Conservation (phyloP, 2,329 filamentous ascomycete species). For the Lachnellula cervina region DNA sequence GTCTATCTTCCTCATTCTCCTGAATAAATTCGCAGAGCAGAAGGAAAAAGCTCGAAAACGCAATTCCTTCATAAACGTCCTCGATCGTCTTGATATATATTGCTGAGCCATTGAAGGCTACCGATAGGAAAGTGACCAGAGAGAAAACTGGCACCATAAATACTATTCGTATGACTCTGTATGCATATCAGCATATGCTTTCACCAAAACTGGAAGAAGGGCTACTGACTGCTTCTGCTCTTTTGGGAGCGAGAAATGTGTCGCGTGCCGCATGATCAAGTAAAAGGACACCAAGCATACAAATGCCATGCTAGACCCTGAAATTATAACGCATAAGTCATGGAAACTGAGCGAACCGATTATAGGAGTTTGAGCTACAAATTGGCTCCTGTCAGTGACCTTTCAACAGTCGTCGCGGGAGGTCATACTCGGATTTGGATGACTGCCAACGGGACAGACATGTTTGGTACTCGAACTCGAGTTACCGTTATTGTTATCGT, state of each 20-base stretch:
- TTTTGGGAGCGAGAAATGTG: constrained; percentile 12
- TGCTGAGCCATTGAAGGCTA: constrained; percentile 35
- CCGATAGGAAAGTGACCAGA: constrained; percentile 36
- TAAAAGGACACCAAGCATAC: constrained; percentile 8
- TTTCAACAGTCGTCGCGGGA: too few relatives aligned
- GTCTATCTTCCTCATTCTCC: constrained; percentile 31
- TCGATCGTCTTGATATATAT: constrained; percentile 38
- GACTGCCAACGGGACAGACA: too few relatives aligned
- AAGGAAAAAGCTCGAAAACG: constrained; percentile 41
- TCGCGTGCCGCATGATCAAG: constrained; percentile 12
- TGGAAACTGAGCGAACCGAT: constrained; percentile 9
- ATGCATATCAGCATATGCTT: not conserved
- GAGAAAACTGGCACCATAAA: constrained; percentile 38
- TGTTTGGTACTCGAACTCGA: too few relatives aligned
- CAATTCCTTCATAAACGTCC: constrained; percentile 37
- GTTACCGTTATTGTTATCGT: too few relatives aligned
- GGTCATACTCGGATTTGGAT: too few relatives aligned
- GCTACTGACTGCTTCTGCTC: constrained; percentile 13
- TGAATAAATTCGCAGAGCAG: constrained; percentile 40
- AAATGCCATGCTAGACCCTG: constrained; percentile 7
- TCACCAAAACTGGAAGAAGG: not conserved
- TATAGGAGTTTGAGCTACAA: constrained; percentile 7
- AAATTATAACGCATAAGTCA: constrained; percentile 7
- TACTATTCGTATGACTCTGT: constrained; percentile 38
- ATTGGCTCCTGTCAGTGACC: not conserved